Evolutionary conservation across 345 rosid genomes (phyloP), one percentile per base, ranked within the genome.

Genomic region (Arabidopsis suecica): DNA sequence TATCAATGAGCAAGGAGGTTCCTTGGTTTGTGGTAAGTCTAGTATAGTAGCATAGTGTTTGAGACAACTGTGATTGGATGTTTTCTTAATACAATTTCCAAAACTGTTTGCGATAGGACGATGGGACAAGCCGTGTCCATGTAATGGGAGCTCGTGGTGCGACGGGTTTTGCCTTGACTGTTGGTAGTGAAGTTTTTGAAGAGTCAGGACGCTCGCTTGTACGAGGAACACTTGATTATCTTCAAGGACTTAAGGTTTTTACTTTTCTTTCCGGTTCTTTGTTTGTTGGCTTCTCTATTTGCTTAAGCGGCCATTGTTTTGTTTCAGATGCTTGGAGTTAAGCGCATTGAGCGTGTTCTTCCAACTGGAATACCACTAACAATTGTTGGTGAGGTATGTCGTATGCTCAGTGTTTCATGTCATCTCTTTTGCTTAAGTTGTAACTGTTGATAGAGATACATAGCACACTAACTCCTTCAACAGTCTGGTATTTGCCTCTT

Each of bases 121-220:
- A 94, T 78, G 97, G 96, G 72, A 88, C 92, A 48, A 84, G 89
- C 40, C 91, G 84, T 69, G 92, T 84, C 0, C 72, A 76, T 77
- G 90, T 95, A 42, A 72, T 91, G 13, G 99, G 97, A 55, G 99
- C 96, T 58, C 88, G 97, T 57, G 83, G 86, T 75, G 99, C 96
- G 22, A 79, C 97, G 8, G 96, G 97, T 34, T 94, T 94, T 86
- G 89, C 66, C 14, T 80, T 91, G 70, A 89, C 91, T 25, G 80
- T 95, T 74, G 97, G 88, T 34, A 88, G 96, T 78, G 99, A 95
- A 87, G 90, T 90, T 10, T 95, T 95, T 86, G 97, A 95, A 83
- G 97, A 91, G 78, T 91, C 99, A 3, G 96, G 97, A n/a, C 84
- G 96, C 14, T 95, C 99, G 12, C 89, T 90, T 78, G 99, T 89